These are phyloP conservation scores for Starmera quercuum DNA, from an alignment of 805 yeast species.

Conservation along the genomic window DNA sequence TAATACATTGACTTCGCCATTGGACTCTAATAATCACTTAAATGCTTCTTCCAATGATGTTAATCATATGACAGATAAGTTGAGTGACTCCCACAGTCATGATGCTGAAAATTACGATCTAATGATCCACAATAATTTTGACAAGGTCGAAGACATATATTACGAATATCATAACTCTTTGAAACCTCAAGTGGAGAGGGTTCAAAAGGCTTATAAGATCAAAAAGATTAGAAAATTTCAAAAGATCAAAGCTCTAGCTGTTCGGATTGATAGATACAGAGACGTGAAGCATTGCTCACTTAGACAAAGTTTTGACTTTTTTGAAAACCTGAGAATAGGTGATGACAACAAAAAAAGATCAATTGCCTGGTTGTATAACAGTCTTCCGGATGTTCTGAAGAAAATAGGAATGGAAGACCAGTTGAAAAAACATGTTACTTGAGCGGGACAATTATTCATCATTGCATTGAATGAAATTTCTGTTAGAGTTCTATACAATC, in stretches of 20 bases:
- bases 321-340: conserved; percentile 22
- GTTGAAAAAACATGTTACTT: conserved; percentile 13
- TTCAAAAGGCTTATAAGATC: conserved; percentile 25
- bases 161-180: conserved; percentile 23
- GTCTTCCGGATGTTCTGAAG: conserved; percentile 22
- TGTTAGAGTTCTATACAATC: conserved; percentile 6
- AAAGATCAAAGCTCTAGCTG: conserved; percentile 27
- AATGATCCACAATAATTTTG: conserved; percentile 23
- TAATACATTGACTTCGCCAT: conserved; percentile 5
- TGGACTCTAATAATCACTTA: conserved; percentile 10
- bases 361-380: conserved; percentile 30
- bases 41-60: conserved; percentile 8
- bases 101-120: conserved; percentile 24
- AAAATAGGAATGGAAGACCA: conserved; percentile 21
- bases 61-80: conserved; percentile 10
- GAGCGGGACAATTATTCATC: too few relatives aligned
- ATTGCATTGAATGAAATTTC: too few relatives aligned
- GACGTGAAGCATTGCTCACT: conserved; percentile 18
- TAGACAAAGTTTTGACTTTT: conserved; percentile 21
- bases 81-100: conserved; percentile 14
- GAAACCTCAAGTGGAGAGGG: conserved; percentile 26
- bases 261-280: conserved; percentile 26
- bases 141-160: conserved; percentile 23
- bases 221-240: conserved; percentile 30
- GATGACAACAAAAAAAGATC: conserved; percentile 23